phyloP scores from a whole-genome alignment of 345 rosid species.

The Viola odorata region DNA sequence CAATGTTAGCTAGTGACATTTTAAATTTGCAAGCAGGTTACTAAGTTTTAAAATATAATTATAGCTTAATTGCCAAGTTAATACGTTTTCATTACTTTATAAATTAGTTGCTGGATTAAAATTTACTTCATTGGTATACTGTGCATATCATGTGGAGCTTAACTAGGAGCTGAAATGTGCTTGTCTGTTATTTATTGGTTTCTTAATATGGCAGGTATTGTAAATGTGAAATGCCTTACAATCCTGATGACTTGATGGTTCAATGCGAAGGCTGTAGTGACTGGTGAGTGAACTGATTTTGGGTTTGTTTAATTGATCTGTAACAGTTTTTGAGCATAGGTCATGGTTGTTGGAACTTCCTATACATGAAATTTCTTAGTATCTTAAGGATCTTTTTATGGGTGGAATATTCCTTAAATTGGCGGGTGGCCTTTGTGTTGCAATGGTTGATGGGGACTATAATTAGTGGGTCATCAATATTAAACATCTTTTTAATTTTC shows the following conservation, averaged over 20 bases:
- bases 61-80: too few relatives aligned
- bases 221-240: slow-evolving; percentile 98
- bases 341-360: background rate
- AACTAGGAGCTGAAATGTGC: too few relatives aligned
- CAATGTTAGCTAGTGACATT: too few relatives aligned
- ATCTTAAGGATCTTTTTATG: background rate
- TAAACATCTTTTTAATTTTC: too few relatives aligned
- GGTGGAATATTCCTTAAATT: too few relatives aligned
- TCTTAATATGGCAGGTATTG: slow-evolving; percentile 54
- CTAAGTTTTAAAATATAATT: too few relatives aligned
- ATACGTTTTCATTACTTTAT: too few relatives aligned
- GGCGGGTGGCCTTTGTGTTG: background rate
- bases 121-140: too few relatives aligned
- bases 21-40: too few relatives aligned
- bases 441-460: background rate
- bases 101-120: too few relatives aligned
- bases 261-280: slow-evolving; percentile 93
- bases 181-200: too few relatives aligned
- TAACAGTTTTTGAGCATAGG: background rate
- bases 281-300: slow-evolving; percentile 46
- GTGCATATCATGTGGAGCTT: too few relatives aligned
- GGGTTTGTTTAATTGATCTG: background rate
- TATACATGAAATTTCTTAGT: background rate
- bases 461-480: background rate
- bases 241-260: slow-evolving; percentile 95